These are phyloP conservation scores for Cyphellophora europaea DNA, from an alignment of 2,329 filamentous ascomycete genomes.

Conservation along the genomic window DNA sequence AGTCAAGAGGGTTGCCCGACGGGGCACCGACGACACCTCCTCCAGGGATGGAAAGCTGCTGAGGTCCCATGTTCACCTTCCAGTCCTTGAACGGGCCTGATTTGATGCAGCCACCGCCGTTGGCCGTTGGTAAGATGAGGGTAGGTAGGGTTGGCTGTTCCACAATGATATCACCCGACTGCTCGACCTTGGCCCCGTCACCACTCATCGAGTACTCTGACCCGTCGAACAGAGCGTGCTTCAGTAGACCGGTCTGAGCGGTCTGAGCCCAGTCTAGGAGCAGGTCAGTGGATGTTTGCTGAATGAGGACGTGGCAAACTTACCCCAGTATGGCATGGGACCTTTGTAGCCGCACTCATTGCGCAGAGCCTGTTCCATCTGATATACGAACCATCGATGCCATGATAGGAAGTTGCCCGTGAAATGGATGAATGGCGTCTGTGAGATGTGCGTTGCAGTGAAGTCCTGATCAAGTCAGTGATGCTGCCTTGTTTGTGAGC, in stretches of 20 bases:
- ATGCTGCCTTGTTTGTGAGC: neutral
- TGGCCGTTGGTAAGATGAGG: slow-evolving; percentile 25
- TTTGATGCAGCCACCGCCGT: slow-evolving; percentile 28
- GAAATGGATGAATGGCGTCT: slow-evolving; percentile 35
- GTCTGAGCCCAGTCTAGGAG: slow-evolving; percentile 28
- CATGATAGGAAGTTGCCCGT: slow-evolving; percentile 24
- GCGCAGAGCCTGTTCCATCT: slow-evolving; percentile 24
- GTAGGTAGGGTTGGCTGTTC: slow-evolving; percentile 8
- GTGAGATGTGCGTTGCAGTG: slow-evolving; percentile 39
- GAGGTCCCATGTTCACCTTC: slow-evolving; percentile 22
- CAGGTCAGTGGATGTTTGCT: neutral
- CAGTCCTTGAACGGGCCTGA: slow-evolving; percentile 28
- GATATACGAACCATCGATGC: slow-evolving; percentile 25
- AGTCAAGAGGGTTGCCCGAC: slow-evolving; percentile 12
- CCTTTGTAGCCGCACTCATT: slow-evolving; percentile 31
- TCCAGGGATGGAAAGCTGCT: slow-evolving; percentile 4
- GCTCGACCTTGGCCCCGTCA: slow-evolving; percentile 29
- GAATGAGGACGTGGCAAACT: slow-evolving; percentile 17
- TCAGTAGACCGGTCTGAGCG: slow-evolving; percentile 23
- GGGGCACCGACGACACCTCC: slow-evolving; percentile 1
- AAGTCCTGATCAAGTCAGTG: slow-evolving; percentile 35
- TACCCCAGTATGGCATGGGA: slow-evolving; percentile 35
- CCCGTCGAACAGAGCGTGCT: slow-evolving; percentile 42
- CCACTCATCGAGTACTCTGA: slow-evolving; percentile 36
- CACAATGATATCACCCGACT: neutral